These are phyloP conservation scores for Talaromyces sp. DNA, from an alignment of 2,329 filamentous ascomycete species.

Conservation along the genomic window DNA sequence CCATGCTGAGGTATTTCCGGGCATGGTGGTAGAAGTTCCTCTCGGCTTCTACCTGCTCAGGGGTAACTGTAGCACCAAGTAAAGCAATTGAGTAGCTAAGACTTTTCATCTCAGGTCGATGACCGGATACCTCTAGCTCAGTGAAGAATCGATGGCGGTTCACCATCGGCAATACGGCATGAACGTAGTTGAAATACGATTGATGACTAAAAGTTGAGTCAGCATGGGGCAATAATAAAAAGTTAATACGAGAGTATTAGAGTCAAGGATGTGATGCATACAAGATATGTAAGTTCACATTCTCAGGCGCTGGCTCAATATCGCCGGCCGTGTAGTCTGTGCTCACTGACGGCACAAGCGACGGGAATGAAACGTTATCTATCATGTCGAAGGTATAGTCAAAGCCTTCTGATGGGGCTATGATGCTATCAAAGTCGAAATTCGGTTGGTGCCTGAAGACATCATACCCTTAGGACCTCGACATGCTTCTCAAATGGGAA, in stretches of 20 bases:
- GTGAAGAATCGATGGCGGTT: conserved; percentile 1
- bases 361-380: background rate
- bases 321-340: background rate
- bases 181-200: conserved; percentile 1
- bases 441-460: background rate
- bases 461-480: background rate
- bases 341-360: background rate
- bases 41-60: background rate
- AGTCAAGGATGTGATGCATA: background rate
- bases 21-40: conserved; percentile 2
- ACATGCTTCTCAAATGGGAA: background rate
- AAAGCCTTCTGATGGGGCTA: background rate
- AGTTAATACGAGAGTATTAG: background rate
- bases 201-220: background rate
- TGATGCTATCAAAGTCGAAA: conserved; percentile 1
- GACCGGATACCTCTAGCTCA: background rate
- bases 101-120: background rate
- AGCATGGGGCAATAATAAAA: background rate
- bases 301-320: background rate
- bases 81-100: conserved; percentile 5
- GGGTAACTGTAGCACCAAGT: background rate
- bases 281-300: background rate
- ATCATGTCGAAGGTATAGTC: background rate
- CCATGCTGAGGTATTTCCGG: background rate
- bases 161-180: conserved; percentile 3